Percentiles rank a stretch among this genome's conserved stretches.
phyloP scores from a whole-genome alignment of 2,329 filamentous ascomycete species.

The Geosmithia morbida region DNA sequence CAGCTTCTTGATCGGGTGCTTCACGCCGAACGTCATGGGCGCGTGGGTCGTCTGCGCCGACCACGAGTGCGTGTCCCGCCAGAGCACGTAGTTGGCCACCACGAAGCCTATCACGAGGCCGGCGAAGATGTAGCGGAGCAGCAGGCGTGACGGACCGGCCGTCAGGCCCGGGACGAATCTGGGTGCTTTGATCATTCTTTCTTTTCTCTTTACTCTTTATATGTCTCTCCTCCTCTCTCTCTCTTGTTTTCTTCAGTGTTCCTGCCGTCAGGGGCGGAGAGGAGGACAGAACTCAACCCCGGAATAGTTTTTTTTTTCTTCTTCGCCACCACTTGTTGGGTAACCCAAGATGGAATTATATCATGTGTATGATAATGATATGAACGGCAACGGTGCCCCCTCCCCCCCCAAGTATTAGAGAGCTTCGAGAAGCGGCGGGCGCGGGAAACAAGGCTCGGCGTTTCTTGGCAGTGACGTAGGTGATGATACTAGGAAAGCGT shows the following conservation, averaged over 20 bases:
- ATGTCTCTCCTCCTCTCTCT: neutral
- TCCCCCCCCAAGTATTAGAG: no score
- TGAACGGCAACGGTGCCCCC: no score
- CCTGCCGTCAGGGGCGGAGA: neutral
- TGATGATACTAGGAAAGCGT: neutral
- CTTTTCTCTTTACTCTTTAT: neutral
- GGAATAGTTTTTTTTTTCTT: no score
- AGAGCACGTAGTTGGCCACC: constrained; percentile 16
- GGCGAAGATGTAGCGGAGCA: constrained; percentile 6
- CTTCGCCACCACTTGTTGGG: no score
- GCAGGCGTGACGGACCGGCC: constrained; percentile 2
- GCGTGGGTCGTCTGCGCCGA: constrained; percentile 6
- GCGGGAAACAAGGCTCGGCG: neutral
- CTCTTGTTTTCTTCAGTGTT: neutral
- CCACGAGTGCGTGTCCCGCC: constrained; percentile 13
- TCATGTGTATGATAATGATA: no score
- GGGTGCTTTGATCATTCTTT: neutral
- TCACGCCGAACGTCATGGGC: constrained; percentile 9
- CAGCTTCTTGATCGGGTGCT: constrained; percentile 37
- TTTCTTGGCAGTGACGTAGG: neutral
- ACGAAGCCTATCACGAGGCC: constrained; percentile 8
- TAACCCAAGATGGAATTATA: no score
- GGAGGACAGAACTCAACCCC: no score
- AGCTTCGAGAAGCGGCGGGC: neutral
- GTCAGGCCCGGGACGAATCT: neutral